phyloP scores from a whole-genome alignment of 2,329 filamentous ascomycete species.

The Penicillium psychrosexuale region DNA sequence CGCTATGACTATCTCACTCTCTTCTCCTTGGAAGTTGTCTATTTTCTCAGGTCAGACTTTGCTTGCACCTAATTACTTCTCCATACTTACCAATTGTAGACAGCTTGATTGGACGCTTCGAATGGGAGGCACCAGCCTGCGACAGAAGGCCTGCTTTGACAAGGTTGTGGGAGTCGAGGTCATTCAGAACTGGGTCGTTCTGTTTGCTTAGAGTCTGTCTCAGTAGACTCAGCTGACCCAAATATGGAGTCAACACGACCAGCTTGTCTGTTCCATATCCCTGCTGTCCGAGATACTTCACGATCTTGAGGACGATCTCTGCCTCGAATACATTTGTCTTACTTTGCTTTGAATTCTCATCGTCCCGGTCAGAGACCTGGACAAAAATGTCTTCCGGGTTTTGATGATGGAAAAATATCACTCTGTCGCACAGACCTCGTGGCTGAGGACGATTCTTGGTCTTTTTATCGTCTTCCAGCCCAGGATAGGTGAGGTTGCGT shows the following conservation, averaged over 20 bases:
- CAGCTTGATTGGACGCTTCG: constrained; percentile 56
- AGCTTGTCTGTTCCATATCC: constrained; percentile 64
- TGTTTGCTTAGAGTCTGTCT: constrained; percentile 52
- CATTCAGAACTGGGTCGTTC: constrained; percentile 65
- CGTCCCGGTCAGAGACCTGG: constrained; percentile 49
- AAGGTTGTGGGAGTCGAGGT: constrained; percentile 64
- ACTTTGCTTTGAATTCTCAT: constrained; percentile 50
- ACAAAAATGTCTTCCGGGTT: constrained; percentile 50
- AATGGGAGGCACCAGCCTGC: constrained; percentile 49
- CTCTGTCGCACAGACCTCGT: constrained; percentile 56
- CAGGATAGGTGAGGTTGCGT: constrained; percentile 59
- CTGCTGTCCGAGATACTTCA: constrained; percentile 68
- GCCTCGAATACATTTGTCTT: constrained; percentile 66
- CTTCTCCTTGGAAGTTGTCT: constrained; percentile 79
- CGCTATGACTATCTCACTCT: constrained; percentile 68
- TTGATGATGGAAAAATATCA: constrained; percentile 66
- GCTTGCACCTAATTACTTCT: background rate
- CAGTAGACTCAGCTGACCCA: constrained; percentile 64
- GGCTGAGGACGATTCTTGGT: constrained; percentile 50
- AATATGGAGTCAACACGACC: constrained; percentile 69
- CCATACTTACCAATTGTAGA: constrained; percentile 64
- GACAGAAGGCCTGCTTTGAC: constrained; percentile 61
- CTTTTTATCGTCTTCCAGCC: constrained; percentile 54
- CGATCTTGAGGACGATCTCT: constrained; percentile 61
- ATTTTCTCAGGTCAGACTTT: constrained; percentile 1